Base-by-base conservation (phyloP, 345 rosid genomes). In the Bruguiera sexangula region DNA sequence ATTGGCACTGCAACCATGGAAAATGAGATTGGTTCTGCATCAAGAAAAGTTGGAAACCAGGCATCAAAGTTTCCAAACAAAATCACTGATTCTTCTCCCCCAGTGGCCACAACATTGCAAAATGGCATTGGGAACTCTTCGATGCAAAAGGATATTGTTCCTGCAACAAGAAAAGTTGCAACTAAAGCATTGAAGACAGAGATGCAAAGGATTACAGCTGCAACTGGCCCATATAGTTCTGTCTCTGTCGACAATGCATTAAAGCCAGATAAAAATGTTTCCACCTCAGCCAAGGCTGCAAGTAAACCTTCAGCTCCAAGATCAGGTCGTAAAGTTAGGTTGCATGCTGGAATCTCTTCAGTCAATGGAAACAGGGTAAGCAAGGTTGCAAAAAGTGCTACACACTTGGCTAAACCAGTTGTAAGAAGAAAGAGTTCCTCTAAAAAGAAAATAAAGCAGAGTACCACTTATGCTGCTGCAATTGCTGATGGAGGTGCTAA, bases 391-490 rank as follows among this genome's bases (percentile, higher is more conserved):
- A 86, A 85, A 73, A 82, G 75, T 67, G 71, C 68, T 22, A 83
- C 90, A 18, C 85, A 88, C 52, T 67, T 82, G 30, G 88, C 78
- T 62, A 89, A 92, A 76, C 83, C 86, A 0, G 78, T 79, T 24
- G 69, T 81, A 60, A 85, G 82, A 81, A 86, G 69, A 76, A 89
- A 82, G 83, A 76, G 73, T 73, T 75, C 77, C 46, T 58, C 75
- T 54, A 89, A 81, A 78, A 89, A 73, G 85, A 91, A 85, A 84
- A 58, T 48, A 16, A 88, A 80, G 78, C 85, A 76, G 56, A 85
- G 72, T 75, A 37, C 78, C 50, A 60, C 75, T 77, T 70, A 85
- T 31, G 62, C 64, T 60, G 67, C 75, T 21, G 31, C 51, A 52
- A 22, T 68, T 65, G 46, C 87, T 43, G 75, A 63, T 67, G 80